phyloP scores from a whole-genome alignment of 2,329 filamentous ascomycete genomes.

The Dichotomopilus funicola region DNA sequence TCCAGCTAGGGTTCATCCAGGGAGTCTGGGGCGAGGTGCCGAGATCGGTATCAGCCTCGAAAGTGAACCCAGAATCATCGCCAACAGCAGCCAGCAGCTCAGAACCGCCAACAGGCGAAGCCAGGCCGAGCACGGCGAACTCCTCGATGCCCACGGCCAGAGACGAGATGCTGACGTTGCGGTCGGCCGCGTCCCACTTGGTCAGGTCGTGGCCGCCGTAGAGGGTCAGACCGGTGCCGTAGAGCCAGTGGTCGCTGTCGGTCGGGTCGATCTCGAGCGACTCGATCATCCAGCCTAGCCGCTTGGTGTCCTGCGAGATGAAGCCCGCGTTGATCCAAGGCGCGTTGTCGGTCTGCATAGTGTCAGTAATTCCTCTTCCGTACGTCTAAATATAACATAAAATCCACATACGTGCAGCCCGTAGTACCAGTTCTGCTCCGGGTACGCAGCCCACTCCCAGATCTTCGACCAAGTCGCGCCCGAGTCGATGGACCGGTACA shows the following conservation, averaged over 20 bases:
- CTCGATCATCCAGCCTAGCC: conserved; percentile 57
- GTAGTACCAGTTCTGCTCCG: conserved; percentile 41
- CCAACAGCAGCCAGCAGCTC: conserved; percentile 46
- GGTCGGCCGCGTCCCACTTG: conserved; percentile 42
- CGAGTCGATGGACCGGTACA: conserved; percentile 50
- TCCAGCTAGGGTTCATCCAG: conserved; percentile 43
- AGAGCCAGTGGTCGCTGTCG: conserved; percentile 55
- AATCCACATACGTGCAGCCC: conserved; percentile 14
- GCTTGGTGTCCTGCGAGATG: conserved; percentile 41
- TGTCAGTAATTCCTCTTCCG: not conserved
- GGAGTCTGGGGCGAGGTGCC: conserved; percentile 36
- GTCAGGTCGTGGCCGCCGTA: conserved; percentile 44
- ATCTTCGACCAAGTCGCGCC: conserved; percentile 48
- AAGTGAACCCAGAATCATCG: conserved; percentile 48
- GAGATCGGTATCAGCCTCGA: conserved; percentile 32
- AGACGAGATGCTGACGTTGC: conserved; percentile 44
- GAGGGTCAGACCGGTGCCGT: conserved; percentile 45
- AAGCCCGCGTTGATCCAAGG: conserved; percentile 50
- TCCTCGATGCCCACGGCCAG: conserved; percentile 51
- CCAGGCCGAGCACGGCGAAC: conserved; percentile 42
- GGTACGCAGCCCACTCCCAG: conserved; percentile 46
- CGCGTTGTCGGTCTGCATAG: conserved; percentile 37
- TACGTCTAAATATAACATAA: not conserved
- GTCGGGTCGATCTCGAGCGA: conserved; percentile 50
- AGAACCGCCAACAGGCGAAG: conserved; percentile 43